A percentile compares a stretch with the other conserved stretches of the same genome.
Evolutionary conservation across 768 basidiomycete species (phyloP).

Genomic region (Tulasnella sp.): DNA sequence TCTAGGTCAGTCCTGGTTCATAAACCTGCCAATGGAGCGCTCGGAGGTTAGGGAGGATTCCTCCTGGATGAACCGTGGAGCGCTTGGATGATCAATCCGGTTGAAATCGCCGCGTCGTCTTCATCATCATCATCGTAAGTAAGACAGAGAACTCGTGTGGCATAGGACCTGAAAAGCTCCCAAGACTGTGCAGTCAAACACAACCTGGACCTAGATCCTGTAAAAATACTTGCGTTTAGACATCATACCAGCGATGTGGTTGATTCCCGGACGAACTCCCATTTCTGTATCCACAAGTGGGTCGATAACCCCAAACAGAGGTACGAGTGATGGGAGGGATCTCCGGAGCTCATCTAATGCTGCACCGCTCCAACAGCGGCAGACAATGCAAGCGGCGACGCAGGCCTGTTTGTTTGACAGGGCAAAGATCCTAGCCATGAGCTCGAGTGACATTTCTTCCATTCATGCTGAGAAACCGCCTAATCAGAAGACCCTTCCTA

Average conservation of each 20-base stretch:
- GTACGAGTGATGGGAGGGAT: background rate
- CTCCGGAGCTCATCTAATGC: constrained; percentile 16
- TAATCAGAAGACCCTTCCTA: too few species aligned
- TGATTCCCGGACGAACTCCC: too few species aligned
- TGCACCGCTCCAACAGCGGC: constrained; percentile 6
- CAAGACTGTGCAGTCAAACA: background rate
- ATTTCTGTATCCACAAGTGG: background rate
- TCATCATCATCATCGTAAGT: background rate
- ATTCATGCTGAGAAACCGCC: too few species aligned
- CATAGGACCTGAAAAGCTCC: background rate
- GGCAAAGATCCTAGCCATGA: too few species aligned
- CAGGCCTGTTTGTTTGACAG: background rate
- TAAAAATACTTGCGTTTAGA: background rate
- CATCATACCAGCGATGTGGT: background rate
- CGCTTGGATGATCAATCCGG: background rate
- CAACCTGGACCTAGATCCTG: background rate
- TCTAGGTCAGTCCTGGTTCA: background rate
- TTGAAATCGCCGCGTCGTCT: background rate
- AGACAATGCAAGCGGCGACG: background rate
- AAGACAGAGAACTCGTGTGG: background rate
- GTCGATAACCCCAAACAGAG: background rate
- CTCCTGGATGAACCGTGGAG: background rate
- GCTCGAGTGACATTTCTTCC: too few species aligned
- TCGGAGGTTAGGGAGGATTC: background rate
- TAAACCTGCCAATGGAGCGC: background rate